These are phyloP conservation scores for Penicilliopsis zonata DNA, from an alignment of 495 filamentous ascomycete species.

Conservation along the genomic window DNA sequence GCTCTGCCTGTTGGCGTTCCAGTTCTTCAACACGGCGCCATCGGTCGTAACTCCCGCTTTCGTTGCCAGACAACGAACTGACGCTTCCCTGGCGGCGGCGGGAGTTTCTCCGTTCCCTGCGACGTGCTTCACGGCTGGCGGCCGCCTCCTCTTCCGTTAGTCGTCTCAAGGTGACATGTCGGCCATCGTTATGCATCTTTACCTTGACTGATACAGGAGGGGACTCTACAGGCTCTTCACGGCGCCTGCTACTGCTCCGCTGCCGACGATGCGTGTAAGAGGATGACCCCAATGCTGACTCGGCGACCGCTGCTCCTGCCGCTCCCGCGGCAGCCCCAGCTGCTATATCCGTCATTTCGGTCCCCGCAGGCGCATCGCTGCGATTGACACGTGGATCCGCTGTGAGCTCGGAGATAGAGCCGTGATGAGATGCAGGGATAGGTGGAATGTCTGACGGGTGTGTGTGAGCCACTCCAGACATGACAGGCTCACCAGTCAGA, in stretches of 20 bases:
- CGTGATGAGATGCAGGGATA: slow-evolving; percentile 38
- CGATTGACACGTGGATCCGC: slow-evolving; percentile 33
- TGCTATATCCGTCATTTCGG: slow-evolving; percentile 21
- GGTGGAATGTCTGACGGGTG: slow-evolving; percentile 28
- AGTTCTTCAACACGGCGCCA: slow-evolving; percentile 41
- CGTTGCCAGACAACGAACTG: slow-evolving; percentile 33
- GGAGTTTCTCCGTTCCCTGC: slow-evolving; percentile 30
- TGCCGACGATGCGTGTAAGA: slow-evolving; percentile 24
- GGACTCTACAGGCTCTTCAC: slow-evolving; percentile 32
- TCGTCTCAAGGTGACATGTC: slow-evolving; percentile 68
- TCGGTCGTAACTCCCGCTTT: slow-evolving; percentile 30
- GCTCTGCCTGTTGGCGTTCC: slow-evolving; percentile 38
- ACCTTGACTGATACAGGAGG: slow-evolving; percentile 70
- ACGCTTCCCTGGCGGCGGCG: slow-evolving; percentile 31
- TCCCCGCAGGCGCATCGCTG: slow-evolving; percentile 20
- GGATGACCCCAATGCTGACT: too few species aligned
- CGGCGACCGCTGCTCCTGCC: slow-evolving; percentile 26
- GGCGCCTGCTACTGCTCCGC: slow-evolving; percentile 20
- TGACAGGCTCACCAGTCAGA: slow-evolving; percentile 19
- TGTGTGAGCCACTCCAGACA: slow-evolving; percentile 21
- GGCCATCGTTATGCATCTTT: slow-evolving; percentile 66
- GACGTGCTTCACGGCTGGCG: slow-evolving; percentile 42
- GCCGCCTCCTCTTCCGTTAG: slow-evolving; percentile 74
- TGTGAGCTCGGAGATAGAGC: slow-evolving; percentile 43
- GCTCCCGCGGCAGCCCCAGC: slow-evolving; percentile 30